Evolutionary conservation across 345 rosid species (phyloP).

Genomic region (Carallia brachiata): DNA sequence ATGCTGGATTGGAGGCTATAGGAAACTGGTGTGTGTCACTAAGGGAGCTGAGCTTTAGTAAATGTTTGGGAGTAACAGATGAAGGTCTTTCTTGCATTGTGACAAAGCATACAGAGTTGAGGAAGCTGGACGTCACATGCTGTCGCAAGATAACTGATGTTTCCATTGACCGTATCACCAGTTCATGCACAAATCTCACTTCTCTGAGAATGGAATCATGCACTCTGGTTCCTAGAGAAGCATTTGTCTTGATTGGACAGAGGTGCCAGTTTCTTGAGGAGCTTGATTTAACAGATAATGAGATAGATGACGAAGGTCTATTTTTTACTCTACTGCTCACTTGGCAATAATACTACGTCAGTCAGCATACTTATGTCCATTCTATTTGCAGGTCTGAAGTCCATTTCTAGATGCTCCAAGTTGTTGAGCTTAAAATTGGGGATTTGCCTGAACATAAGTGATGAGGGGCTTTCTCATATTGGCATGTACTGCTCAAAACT

Average conservation of each 20-base stretch:
- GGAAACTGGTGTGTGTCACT: constrained; percentile 46
- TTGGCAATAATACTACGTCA: background rate
- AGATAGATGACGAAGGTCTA: constrained; percentile 70
- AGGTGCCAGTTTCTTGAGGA: constrained; percentile 57
- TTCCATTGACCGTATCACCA: constrained; percentile 48
- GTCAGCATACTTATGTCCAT: constrained; percentile 6
- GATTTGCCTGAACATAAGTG: constrained; percentile 60
- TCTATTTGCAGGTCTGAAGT: constrained; percentile 52
- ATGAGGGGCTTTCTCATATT: constrained; percentile 48
- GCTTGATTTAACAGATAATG: constrained; percentile 72
- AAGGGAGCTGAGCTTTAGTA: constrained; percentile 63
- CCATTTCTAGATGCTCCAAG: constrained; percentile 50
- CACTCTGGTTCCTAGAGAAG: constrained; percentile 51
- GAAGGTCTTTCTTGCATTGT: constrained; percentile 56
- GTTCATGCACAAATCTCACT: constrained; percentile 44
- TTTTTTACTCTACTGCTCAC: constrained; percentile 4
- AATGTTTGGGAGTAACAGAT: constrained; percentile 63
- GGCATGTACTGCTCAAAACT: constrained; percentile 57
- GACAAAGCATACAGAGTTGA: constrained; percentile 47
- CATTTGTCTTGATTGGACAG: constrained; percentile 57
- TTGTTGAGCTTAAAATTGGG: constrained; percentile 58
- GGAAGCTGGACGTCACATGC: constrained; percentile 62
- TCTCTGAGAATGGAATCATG: constrained; percentile 72
- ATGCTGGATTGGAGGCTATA: constrained; percentile 52
- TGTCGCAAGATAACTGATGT: constrained; percentile 63